Base-by-base conservation (phyloP, 2,329 filamentous ascomycete genomes). In the Fusarium staphyleae region DNA sequence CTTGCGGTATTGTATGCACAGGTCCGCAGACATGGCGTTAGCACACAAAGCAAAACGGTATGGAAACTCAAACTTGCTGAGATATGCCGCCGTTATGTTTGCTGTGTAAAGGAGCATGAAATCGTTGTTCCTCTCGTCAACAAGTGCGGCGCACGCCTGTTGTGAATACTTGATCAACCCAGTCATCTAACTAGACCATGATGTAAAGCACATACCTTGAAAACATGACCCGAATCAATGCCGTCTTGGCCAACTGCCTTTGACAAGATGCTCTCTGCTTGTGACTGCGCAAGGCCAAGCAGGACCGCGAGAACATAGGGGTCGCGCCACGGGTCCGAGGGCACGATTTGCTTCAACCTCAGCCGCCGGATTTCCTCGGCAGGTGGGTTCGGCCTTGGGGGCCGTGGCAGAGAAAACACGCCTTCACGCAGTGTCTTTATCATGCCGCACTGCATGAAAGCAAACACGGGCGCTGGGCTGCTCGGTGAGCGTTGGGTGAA, bases 281-380 rank as follows among this genome's bases (percentile, higher is more conserved):
- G 66, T 1, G 57, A 59, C 26, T 68, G 66, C 0, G 64, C 64
- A 3, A 68, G 41, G 1, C 64, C 66, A 4, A 68, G 5, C 5
- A 68, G 52, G 1, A 67, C 64, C 7, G 51, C 60, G 5, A 68
- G 34, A 9, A 68, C 60, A 15, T 68, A 68, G 1, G 66, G 66
- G 30, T 68, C 66, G 3, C 53, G 52, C 35, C 52, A 57, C 5
- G 52, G 55, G 8, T 68, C 55, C 6, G 37, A 13, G 1, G 66
- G 64, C 26, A 65, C 52, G 1, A 66, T 41, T 9, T 44, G 51
- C 19, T 65, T 67, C 5, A 67, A 12, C 22, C 57, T 52, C 39
- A 63, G 42, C 29, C 52, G 39, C 1, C 50, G 55, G 2, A 62
- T 32, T 8, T 48, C 39, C 10, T 55, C 56, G 1, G 58, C 63